Percentiles rank a stretch among this genome's conserved stretches.
phyloP scores from a whole-genome alignment of 768 basidiomycete species.

The Amanita inopinata region DNA sequence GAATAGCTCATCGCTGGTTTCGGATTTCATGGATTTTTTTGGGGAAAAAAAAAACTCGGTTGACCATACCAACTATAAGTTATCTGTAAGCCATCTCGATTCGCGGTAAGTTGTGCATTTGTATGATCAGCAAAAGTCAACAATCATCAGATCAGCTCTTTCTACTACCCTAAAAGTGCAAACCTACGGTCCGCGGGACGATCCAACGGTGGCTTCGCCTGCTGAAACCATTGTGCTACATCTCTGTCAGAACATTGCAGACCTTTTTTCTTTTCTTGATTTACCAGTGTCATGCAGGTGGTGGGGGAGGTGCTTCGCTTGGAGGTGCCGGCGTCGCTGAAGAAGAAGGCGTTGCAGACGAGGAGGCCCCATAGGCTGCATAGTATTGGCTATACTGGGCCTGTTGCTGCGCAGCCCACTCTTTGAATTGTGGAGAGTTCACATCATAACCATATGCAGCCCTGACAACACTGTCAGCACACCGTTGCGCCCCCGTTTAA shows the following conservation, averaged over 20 bases:
- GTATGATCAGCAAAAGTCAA: constrained; percentile 5
- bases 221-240: too few species aligned
- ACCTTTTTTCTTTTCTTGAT: not conserved
- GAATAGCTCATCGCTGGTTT: too few species aligned
- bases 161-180: constrained; percentile 1
- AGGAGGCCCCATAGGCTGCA: constrained; percentile 33
- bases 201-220: too few species aligned
- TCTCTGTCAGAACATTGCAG: too few species aligned
- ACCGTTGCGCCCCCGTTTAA: not conserved
- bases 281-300: constrained; percentile 23
- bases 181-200: too few species aligned
- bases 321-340: constrained; percentile 13
- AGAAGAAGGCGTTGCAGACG: constrained; percentile 13
- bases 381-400: constrained; percentile 72
- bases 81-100: too few species aligned
- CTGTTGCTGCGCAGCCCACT: constrained; percentile 71
- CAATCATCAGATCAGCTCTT: not conserved
- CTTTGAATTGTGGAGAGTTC: constrained; percentile 72
- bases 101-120: not conserved
- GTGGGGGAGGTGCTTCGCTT: constrained; percentile 22
- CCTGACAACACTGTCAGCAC: constrained; percentile 30
- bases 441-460: constrained; percentile 82
- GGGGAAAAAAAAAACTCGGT: too few species aligned
- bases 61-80: too few species aligned
- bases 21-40: too few species aligned